These are phyloP conservation scores for Crithidia sp. DNA, from an alignment of 208 protist species.

Conservation along the genomic window DNA sequence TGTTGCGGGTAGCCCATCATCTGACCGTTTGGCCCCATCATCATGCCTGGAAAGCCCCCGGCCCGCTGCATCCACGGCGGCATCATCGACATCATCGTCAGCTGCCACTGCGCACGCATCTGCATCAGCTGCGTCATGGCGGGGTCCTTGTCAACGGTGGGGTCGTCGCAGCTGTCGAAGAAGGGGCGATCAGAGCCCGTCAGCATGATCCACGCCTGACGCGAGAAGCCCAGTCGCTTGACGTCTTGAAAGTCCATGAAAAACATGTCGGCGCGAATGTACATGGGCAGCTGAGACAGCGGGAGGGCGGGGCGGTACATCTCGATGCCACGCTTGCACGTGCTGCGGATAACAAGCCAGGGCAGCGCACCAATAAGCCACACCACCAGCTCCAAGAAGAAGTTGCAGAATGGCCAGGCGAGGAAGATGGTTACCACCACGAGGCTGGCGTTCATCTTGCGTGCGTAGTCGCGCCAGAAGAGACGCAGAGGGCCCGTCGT, in stretches of 20 bases:
- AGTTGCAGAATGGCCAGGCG: slow-evolving; percentile 74
- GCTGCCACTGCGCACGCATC: slow-evolving; percentile 49
- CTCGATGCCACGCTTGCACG: slow-evolving; percentile 64
- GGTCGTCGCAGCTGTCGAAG: slow-evolving; percentile 56
- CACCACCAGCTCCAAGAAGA: slow-evolving; percentile 65
- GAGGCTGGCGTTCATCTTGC: slow-evolving; percentile 54
- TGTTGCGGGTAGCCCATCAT: slow-evolving; percentile 19
- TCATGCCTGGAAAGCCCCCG: not conserved
- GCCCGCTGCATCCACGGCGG: slow-evolving; percentile 29
- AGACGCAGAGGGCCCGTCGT: slow-evolving; percentile 54
- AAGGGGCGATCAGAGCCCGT: slow-evolving; percentile 62
- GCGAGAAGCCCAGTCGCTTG: slow-evolving; percentile 79
- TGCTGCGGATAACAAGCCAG: slow-evolving; percentile 68
- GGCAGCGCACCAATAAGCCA: slow-evolving; percentile 67
- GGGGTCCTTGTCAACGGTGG: slow-evolving; percentile 66
- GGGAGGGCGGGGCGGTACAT: slow-evolving; percentile 74
- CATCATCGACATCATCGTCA: slow-evolving; percentile 41
- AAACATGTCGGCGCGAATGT: slow-evolving; percentile 86
- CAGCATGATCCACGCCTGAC: slow-evolving; percentile 69
- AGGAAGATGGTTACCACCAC: slow-evolving; percentile 76
- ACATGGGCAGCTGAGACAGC: slow-evolving; percentile 71
- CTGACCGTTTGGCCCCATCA: not conserved
- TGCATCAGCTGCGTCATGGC: slow-evolving; percentile 65
- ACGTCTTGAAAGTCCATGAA: slow-evolving; percentile 85
- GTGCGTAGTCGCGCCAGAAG: slow-evolving; percentile 61